A percentile compares a stretch with the other conserved stretches of the same genome.
phyloP scores from a whole-genome alignment of 1,139 yeast genomes.

The Scheffersomyces titani region DNA sequence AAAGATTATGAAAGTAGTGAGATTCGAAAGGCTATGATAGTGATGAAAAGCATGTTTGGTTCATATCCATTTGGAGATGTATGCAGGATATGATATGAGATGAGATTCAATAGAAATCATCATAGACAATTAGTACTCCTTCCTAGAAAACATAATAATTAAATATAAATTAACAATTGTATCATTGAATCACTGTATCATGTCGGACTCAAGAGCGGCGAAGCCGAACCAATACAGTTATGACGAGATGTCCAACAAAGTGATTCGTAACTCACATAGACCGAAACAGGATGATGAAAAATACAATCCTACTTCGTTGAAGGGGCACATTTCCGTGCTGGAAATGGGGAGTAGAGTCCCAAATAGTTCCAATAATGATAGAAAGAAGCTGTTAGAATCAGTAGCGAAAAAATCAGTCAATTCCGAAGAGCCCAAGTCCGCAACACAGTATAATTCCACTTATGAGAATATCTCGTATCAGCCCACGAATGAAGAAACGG shows the following conservation, averaged over 20 bases:
- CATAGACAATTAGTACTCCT: background rate
- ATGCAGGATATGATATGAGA: background rate
- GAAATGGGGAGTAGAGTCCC: conserved; percentile 68
- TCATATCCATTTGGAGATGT: background rate
- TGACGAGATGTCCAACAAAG: conserved; percentile 78
- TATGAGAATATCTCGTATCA: conserved; percentile 25
- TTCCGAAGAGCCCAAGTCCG: background rate
- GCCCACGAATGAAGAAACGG: conserved; percentile 25
- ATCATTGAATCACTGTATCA: background rate
- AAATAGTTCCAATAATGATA: conserved; percentile 6
- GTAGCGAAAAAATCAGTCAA: conserved; percentile 18
- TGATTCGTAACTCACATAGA: conserved; percentile 57
- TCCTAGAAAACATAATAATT: no score
- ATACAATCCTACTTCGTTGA: conserved; percentile 69
- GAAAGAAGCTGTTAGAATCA: conserved; percentile 1
- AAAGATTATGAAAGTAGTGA: background rate
- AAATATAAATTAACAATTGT: background rate
- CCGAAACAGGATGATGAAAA: conserved; percentile 43
- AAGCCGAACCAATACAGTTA: conserved; percentile 32
- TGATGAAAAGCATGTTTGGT: no score
- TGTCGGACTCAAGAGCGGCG: conserved; percentile 10
- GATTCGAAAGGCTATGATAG: no score
- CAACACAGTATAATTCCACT: conserved; percentile 13
- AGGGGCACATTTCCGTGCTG: conserved; percentile 59
- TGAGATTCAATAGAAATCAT: background rate